These are phyloP conservation scores for Arxiozyma heterogenica DNA, from an alignment of 1,139 yeast species.

Conservation along the genomic window DNA sequence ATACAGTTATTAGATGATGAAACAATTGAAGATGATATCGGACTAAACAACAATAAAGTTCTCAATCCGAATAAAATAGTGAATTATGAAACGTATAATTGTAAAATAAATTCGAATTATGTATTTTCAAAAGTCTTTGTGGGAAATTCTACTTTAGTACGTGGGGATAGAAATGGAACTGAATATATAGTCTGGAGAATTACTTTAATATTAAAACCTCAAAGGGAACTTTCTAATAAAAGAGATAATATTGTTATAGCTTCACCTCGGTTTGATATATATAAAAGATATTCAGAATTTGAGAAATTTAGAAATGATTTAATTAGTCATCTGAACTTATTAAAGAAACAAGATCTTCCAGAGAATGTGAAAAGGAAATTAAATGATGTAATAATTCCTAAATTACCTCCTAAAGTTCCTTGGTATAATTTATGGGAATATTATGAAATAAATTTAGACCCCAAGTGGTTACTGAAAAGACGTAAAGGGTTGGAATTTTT, in stretches of 20 bases:
- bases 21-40: conserved; percentile 4
- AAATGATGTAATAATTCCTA: conserved; percentile 13
- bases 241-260: conserved; percentile 2
- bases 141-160: conserved; percentile 22
- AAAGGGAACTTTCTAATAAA: neutral
- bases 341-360: neutral
- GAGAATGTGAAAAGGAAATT: neutral
- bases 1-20: conserved; percentile 17
- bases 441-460: conserved; percentile 21
- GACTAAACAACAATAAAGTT: neutral
- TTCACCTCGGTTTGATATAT: conserved; percentile 14
- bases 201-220: conserved; percentile 17
- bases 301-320: conserved; percentile 15
- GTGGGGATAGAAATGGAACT: conserved; percentile 17
- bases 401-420: conserved; percentile 23
- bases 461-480: conserved; percentile 24
- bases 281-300: conserved; percentile 25
- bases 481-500: conserved; percentile 27
- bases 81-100: conserved; percentile 5
- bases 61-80: neutral
- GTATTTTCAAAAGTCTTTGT: conserved; percentile 12
- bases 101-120: conserved; percentile 7
- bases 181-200: conserved; percentile 27
- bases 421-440: conserved; percentile 28
- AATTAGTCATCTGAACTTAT: neutral